Conservation (phyloP, 306 rosid species). For the Gleditsia sinensis region DNA sequence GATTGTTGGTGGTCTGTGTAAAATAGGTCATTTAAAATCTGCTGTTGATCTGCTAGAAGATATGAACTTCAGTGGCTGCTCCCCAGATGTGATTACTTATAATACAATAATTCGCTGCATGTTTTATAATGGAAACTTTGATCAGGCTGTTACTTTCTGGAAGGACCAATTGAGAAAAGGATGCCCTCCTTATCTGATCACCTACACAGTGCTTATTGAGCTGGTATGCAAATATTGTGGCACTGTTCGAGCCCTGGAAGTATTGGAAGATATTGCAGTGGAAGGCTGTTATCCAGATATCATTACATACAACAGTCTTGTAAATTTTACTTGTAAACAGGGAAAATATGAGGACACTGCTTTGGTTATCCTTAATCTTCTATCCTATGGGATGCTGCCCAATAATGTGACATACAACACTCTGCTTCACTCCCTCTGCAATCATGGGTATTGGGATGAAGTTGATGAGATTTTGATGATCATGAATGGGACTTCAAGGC, state of each 20-base stretch:
- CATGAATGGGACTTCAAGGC: constrained; percentile 59
- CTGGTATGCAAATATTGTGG: constrained; percentile 78
- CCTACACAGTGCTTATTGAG: constrained; percentile 73
- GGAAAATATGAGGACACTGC: constrained; percentile 62
- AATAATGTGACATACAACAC: constrained; percentile 76
- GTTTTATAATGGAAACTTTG: constrained; percentile 54
- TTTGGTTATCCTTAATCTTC: constrained; percentile 60
- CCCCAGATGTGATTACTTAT: constrained; percentile 79
- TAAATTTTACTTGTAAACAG: constrained; percentile 65
- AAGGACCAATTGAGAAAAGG: constrained; percentile 81
- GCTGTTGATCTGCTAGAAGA: constrained; percentile 68
- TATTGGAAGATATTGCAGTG: constrained; percentile 73
- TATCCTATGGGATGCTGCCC: constrained; percentile 59
- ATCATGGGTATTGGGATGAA: constrained; percentile 66
- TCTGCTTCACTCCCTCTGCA: constrained; percentile 70
- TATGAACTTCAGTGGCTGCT: constrained; percentile 88
- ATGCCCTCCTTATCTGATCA: constrained; percentile 82
- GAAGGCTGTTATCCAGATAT: constrained; percentile 92
- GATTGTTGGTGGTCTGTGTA: constrained; percentile 72
- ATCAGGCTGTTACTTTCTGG: constrained; percentile 76
- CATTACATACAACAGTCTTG: constrained; percentile 70
- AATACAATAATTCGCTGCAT: constrained; percentile 71
- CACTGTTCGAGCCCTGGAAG: constrained; percentile 61
- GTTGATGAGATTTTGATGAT: constrained; percentile 65
- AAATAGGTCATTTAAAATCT: constrained; percentile 52